Evolutionary conservation across 805 yeast genomes (phyloP).

Genomic region (Hanseniaspora occidentalis): DNA sequence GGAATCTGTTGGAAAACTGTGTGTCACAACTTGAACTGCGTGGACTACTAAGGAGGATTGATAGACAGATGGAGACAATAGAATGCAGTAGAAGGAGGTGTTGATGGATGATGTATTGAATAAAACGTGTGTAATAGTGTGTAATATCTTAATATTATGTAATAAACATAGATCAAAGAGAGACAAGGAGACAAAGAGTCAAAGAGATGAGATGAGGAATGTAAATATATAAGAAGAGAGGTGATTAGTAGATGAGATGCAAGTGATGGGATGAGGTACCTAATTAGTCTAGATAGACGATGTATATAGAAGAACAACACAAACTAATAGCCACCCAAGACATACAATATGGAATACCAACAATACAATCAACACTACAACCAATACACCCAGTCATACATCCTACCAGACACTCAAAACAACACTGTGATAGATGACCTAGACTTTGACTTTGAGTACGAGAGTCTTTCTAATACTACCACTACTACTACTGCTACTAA

Average conservation of each 20-base stretch:
- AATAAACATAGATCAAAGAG: neutral
- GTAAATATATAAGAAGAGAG: neutral
- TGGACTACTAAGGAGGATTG: no score
- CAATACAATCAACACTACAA: neutral
- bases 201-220: neutral
- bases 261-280: neutral
- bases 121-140: no score
- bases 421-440: conserved; percentile 4
- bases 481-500: neutral
- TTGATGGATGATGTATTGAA: no score
- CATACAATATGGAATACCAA: neutral
- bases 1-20: no score
- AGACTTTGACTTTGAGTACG: conserved; percentile 6
- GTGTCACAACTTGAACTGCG: no score
- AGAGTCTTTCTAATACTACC: conserved; percentile 1
- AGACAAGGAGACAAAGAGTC: neutral
- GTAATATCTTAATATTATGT: no score
- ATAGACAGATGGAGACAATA: no score
- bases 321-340: neutral
- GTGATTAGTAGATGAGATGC: neutral
- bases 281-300: neutral
- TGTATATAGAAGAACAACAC: neutral
- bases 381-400: neutral
- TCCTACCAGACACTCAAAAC: neutral
- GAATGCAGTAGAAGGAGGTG: no score